Evolutionary conservation across 2,329 filamentous ascomycete species (phyloP).

Genomic region (Arthroderma uncinatum): DNA sequence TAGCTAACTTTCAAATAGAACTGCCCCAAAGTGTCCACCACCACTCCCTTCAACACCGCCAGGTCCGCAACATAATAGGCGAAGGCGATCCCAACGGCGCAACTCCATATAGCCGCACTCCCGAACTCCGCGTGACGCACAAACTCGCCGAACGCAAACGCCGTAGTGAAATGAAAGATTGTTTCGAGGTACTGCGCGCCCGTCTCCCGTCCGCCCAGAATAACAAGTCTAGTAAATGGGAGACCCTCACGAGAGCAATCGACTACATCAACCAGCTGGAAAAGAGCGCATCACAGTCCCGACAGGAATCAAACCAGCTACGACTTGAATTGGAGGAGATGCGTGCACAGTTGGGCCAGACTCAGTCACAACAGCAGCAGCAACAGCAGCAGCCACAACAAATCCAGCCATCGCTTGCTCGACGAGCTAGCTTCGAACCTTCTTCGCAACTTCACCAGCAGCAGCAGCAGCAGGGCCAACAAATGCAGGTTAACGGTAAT

Average conservation of each 20-base stretch:
- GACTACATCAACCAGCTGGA: constrained; percentile 40
- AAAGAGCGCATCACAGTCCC: constrained; percentile 27
- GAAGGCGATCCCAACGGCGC: constrained; percentile 34
- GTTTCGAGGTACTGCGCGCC: constrained; percentile 37
- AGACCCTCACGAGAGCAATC: constrained; percentile 40
- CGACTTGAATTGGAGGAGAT: constrained; percentile 29
- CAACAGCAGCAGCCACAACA: constrained; percentile 1
- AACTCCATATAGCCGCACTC: constrained; percentile 41
- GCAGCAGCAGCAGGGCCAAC: constrained; percentile 1
- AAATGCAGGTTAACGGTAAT: neutral
- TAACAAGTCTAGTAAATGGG: constrained; percentile 44
- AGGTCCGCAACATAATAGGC: constrained; percentile 37
- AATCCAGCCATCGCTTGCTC: neutral
- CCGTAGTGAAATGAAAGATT: constrained; percentile 43
- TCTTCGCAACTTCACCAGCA: neutral
- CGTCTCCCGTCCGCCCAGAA: constrained; percentile 37
- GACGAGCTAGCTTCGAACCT: constrained; percentile 1
- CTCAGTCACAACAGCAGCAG: neutral
- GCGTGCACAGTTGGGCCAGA: constrained; percentile 7
- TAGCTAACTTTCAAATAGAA: constrained; percentile 19
- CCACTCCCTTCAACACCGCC: constrained; percentile 39
- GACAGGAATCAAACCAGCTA: constrained; percentile 30
- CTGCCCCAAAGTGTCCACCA: constrained; percentile 39
- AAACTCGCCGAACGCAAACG: constrained; percentile 42
- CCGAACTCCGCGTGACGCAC: constrained; percentile 40